Percentiles rank a stretch among this genome's conserved stretches.
These are phyloP conservation scores for Pleurotus pulmonarius DNA, from an alignment of 768 basidiomycete species.

Conservation along the genomic window DNA sequence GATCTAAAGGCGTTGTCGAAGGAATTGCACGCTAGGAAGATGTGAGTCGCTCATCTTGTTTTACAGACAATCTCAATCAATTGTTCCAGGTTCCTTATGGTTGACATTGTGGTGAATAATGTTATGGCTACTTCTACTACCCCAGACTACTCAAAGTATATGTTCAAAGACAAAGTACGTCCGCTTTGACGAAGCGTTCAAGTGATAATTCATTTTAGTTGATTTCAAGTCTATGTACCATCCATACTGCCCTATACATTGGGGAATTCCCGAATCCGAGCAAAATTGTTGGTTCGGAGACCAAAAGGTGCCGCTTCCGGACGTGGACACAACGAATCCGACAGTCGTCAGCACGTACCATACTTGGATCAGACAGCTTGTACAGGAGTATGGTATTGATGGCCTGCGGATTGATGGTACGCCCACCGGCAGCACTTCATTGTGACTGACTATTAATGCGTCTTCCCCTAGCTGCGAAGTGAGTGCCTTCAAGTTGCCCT, in stretches of 20 bases:
- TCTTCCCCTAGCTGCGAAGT: conserved; percentile 38
- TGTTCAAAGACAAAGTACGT: conserved; percentile 62
- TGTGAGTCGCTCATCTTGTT: conserved; percentile 37
- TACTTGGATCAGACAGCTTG: conserved; percentile 65
- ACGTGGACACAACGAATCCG: conserved; percentile 72
- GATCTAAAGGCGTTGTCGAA: conserved; percentile 60
- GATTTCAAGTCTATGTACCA: conserved; percentile 61
- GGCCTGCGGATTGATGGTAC: conserved; percentile 81
- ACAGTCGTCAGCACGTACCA: conserved; percentile 60
- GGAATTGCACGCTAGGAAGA: conserved; percentile 65
- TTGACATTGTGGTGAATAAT: conserved; percentile 83
- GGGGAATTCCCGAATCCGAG: conserved; percentile 63
- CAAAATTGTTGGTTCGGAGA: conserved; percentile 87
- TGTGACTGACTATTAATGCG: conserved; percentile 26
- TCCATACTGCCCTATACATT: conserved; percentile 73
- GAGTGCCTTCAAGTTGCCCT: conserved; percentile 14
- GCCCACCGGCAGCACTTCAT: conserved; percentile 13
- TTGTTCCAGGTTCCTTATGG: conserved; percentile 64
- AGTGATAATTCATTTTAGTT: not conserved
- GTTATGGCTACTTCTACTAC: conserved; percentile 68
- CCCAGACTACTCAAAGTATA: conserved; percentile 62
- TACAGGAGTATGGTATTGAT: conserved; percentile 72
- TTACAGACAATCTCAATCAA: not conserved
- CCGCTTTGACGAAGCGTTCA: not conserved
- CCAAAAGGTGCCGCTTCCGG: conserved; percentile 65